Conservation (phyloP, 441 rosid species). For the Omphalea diandra region DNA sequence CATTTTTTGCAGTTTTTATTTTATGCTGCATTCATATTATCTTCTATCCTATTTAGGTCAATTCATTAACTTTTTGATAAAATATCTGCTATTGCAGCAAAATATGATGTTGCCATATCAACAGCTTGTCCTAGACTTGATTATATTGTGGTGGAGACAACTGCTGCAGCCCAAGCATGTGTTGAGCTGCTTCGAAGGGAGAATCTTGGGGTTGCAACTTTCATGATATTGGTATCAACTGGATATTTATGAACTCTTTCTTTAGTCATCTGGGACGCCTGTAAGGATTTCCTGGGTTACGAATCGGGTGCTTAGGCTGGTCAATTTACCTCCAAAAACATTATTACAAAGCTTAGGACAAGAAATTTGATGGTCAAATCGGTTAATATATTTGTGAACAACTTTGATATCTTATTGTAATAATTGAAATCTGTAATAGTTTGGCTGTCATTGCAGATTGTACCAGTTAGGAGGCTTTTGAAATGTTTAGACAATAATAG, state of each 20-base stretch:
- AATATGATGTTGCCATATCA: conserved; percentile 92
- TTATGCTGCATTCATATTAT: not conserved
- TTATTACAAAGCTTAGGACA: not conserved
- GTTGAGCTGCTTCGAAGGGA: conserved; percentile 86
- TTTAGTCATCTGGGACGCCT: not conserved
- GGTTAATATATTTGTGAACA: not conserved
- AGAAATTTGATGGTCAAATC: conserved; percentile 4
- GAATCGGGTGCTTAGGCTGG: not conserved
- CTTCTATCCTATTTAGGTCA: not conserved
- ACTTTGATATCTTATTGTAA: not conserved
- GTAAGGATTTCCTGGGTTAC: not conserved
- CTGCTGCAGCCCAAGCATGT: conserved; percentile 87
- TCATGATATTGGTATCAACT: conserved; percentile 85
- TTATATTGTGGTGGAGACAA: conserved; percentile 93
- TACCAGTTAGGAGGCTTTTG: no score
- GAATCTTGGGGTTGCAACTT: conserved; percentile 91
- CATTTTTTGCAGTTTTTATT: no score
- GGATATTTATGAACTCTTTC: not conserved
- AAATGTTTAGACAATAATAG: not conserved
- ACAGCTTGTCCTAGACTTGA: conserved; percentile 94
- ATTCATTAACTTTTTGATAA: not conserved
- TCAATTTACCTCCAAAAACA: not conserved
- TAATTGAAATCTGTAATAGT: not conserved
- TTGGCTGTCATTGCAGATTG: not conserved
- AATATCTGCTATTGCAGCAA: conserved; percentile 56